Conservation (phyloP, 23 red algal genomes). For the Agarophyton chilense region DNA sequence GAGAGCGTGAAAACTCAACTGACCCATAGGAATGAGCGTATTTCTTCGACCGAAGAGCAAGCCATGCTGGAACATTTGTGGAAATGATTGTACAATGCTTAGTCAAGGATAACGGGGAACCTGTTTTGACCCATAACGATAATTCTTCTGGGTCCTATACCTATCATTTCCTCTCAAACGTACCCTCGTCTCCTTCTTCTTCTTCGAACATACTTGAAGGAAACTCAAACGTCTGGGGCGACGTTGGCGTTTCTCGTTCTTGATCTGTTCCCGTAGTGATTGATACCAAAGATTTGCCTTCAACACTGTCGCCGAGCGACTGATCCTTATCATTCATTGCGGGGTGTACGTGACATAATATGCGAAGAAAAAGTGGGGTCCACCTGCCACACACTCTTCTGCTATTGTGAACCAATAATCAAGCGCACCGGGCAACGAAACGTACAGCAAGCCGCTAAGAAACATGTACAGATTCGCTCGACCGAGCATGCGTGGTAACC, state of each 20-base stretch:
- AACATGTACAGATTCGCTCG: conserved; percentile 81
- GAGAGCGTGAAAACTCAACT: no score
- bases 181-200: neutral
- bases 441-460: conserved; percentile 68
- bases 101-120: neutral
- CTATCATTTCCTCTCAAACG: neutral
- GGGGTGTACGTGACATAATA: conserved; percentile 66
- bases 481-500: conserved; percentile 54
- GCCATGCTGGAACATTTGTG: neutral
- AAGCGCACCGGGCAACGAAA: conserved; percentile 62
- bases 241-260: neutral
- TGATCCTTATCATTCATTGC: neutral
- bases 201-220: conserved; percentile 18
- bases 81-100: neutral
- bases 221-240: neutral
- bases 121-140: neutral
- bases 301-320: neutral
- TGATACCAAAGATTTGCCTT: neutral
- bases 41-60: neutral
- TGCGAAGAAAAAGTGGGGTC: conserved; percentile 73
- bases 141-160: neutral
- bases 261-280: conserved; percentile 17
- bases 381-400: conserved; percentile 58
- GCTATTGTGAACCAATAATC: conserved; percentile 65
- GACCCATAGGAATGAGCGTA: no score